Percentiles rank a stretch among this genome's conserved stretches.
Evolutionary conservation across 176 grass and related monocot genomes (phyloP).

Genomic region (Avena sativa): DNA sequence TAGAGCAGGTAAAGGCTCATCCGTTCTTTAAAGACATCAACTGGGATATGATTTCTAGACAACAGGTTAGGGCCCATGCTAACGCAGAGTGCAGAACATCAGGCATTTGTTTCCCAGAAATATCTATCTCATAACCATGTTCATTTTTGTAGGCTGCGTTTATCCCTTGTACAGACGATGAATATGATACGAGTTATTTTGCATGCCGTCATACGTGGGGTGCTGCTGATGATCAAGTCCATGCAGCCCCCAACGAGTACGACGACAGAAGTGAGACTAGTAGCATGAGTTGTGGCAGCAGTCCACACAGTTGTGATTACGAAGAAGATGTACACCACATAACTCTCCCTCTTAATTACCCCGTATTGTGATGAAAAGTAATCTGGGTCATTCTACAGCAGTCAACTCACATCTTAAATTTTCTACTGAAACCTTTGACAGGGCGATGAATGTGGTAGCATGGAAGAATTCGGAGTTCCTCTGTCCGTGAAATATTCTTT

Average conservation of each 20-base stretch:
- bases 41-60: slow-evolving; percentile 90
- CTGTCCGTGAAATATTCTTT: slow-evolving; percentile 87
- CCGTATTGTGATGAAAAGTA: neutral
- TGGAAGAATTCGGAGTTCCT: slow-evolving; percentile 82
- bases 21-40: slow-evolving; percentile 89
- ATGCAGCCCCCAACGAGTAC: slow-evolving; percentile 50
- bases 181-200: slow-evolving; percentile 97
- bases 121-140: neutral
- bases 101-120: neutral
- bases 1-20: slow-evolving; percentile 99
- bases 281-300: slow-evolving; percentile 87
- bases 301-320: slow-evolving; percentile 61
- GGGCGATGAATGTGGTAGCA: slow-evolving; percentile 91
- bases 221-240: slow-evolving; percentile 48
- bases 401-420: neutral
- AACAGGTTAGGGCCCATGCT: slow-evolving; percentile 63
- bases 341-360: neutral
- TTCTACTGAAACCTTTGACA: slow-evolving; percentile 36
- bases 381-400: neutral
- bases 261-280: slow-evolving; percentile 75
- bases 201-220: slow-evolving; percentile 80
- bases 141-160: slow-evolving; percentile 67
- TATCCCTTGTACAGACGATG: slow-evolving; percentile 85
- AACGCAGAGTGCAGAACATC: slow-evolving; percentile 4
- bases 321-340: slow-evolving; percentile 85